Evolutionary conservation across 306 rosid genomes (phyloP).

Genomic region (Cucurbita maxima): DNA sequence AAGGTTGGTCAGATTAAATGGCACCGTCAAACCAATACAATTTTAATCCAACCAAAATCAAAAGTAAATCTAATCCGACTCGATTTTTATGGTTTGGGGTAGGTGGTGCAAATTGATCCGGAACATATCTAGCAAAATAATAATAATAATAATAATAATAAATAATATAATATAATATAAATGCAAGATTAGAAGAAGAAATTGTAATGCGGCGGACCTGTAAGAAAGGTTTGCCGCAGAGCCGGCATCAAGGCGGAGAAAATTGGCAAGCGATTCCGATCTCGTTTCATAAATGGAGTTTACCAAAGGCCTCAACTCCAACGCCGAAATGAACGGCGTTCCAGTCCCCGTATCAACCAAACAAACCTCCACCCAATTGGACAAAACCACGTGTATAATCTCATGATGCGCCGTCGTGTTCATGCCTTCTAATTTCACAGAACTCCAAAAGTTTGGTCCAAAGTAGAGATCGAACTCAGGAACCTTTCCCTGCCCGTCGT

Average conservation of each 20-base stretch:
- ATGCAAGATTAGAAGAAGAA: background rate
- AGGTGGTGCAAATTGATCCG: no score
- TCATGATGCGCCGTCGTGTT: background rate
- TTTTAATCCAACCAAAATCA: no score
- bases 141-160: no score
- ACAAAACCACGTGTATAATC: constrained; percentile 17
- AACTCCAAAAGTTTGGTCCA: constrained; percentile 27
- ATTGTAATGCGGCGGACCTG: constrained; percentile 17
- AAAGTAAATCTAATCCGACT: no score
- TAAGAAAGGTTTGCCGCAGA: constrained; percentile 10
- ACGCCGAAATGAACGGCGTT: constrained; percentile 29
- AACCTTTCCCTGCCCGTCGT: constrained; percentile 8
- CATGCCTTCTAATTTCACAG: background rate
- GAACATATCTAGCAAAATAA: no score
- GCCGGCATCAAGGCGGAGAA: constrained; percentile 18
- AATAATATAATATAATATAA: no score
- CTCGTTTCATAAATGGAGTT: constrained; percentile 7
- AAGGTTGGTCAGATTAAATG: no score
- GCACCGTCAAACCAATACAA: no score
- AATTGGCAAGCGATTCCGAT: background rate
- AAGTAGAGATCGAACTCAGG: constrained; percentile 32
- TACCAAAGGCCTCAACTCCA: constrained; percentile 25
- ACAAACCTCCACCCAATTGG: constrained; percentile 18
- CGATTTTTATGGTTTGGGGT: no score
- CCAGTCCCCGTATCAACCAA: constrained; percentile 15